These are phyloP conservation scores for Hyaloscypha variabilis DNA, from an alignment of 495 filamentous ascomycete genomes.

Conservation along the genomic window DNA sequence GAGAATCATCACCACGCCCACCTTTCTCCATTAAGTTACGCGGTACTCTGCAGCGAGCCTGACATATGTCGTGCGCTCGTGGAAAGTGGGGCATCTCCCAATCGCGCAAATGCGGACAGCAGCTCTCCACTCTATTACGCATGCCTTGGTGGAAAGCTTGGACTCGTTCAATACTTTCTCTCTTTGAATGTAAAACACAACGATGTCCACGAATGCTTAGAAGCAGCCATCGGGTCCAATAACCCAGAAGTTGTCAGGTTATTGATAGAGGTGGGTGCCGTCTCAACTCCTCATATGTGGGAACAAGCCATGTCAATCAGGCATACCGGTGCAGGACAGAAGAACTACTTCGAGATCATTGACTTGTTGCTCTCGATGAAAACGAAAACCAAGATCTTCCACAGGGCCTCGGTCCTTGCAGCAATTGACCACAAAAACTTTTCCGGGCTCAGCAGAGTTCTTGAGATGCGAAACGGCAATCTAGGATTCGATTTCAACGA, in stretches of 20 bases:
- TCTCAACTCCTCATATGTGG: background rate
- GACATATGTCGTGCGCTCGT: slow-evolving; percentile 2
- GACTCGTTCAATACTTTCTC: slow-evolving; percentile 9
- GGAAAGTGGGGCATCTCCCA: slow-evolving; percentile 2
- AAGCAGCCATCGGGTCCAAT: background rate
- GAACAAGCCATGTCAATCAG: background rate
- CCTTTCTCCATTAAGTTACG: background rate
- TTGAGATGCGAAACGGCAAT: slow-evolving; percentile 1
- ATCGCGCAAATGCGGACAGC: background rate
- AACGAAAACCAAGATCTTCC: background rate
- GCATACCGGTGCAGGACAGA: background rate
- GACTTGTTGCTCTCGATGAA: background rate
- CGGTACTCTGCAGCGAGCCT: background rate
- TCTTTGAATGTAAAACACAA: slow-evolving; percentile 6
- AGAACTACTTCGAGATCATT: background rate
- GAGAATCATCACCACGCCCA: background rate
- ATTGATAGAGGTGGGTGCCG: background rate
- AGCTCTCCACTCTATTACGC: slow-evolving; percentile 5
- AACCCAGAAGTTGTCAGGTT: background rate
- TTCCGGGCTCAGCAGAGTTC: background rate
- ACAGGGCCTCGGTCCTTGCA: background rate
- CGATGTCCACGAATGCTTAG: background rate
- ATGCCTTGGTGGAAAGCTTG: background rate
- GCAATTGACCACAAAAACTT: slow-evolving; percentile 12
- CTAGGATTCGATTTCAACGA: slow-evolving; percentile 9